A percentile compares a stretch with the other conserved stretches of the same genome.
Conservation (phyloP, 768 basidiomycete genomes). For the Lactarius pseudohatsudake region DNA sequence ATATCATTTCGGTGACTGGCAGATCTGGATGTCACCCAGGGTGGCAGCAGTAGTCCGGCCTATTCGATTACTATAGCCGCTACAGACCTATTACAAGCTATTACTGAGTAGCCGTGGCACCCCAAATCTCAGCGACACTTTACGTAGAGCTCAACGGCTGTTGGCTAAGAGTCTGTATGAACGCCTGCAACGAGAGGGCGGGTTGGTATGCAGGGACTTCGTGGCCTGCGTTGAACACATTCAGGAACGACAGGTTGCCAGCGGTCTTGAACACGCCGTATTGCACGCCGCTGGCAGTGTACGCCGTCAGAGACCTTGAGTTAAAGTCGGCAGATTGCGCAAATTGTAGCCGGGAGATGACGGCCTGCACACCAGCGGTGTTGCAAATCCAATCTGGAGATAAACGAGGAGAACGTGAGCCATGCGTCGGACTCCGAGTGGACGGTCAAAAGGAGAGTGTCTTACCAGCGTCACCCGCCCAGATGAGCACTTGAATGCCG, state of each 20-base stretch:
- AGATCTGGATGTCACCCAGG: neutral
- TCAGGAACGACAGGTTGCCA: constrained; percentile 46
- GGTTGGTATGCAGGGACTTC: constrained; percentile 25
- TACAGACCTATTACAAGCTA: neutral
- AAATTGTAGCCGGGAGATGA: constrained; percentile 47
- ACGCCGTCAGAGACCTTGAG: constrained; percentile 40
- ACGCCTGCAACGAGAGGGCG: constrained; percentile 19
- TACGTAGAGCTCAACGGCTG: constrained; percentile 22
- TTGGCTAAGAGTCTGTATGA: constrained; percentile 21
- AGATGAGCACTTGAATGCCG: constrained; percentile 46
- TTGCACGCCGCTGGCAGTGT: constrained; percentile 44
- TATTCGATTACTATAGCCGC: neutral
- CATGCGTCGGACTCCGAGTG: constrained; percentile 18
- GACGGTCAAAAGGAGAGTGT: neutral
- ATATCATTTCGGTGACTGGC: too few relatives aligned
- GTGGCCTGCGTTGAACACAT: constrained; percentile 44
- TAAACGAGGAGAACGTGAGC: constrained; percentile 40
- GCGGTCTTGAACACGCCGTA: constrained; percentile 52
- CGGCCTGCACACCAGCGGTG: constrained; percentile 46
- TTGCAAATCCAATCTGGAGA: constrained; percentile 46
- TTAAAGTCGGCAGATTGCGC: constrained; percentile 36
- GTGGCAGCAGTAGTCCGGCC: too few relatives aligned
- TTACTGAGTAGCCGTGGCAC: too few relatives aligned
- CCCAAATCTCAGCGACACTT: neutral
- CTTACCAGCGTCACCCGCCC: constrained; percentile 40